These are phyloP conservation scores for Cucurbita maxima DNA, from an alignment of 306 rosid species.

Conservation along the genomic window DNA sequence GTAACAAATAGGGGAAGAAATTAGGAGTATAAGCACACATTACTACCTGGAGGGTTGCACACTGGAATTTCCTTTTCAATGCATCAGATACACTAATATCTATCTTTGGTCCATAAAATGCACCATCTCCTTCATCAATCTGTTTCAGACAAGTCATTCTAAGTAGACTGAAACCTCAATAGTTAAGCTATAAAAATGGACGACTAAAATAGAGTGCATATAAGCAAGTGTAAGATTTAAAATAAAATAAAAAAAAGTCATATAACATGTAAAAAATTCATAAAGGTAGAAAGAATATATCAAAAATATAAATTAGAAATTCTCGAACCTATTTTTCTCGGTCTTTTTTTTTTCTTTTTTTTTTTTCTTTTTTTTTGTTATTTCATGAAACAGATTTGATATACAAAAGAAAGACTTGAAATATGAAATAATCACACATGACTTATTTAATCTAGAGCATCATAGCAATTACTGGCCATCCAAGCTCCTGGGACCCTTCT, in stretches of 20 bases:
- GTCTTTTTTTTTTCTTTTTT: too few species aligned
- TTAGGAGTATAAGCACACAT: neutral
- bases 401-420: neutral
- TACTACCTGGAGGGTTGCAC: conserved; percentile 97
- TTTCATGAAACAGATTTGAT: neutral
- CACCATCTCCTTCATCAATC: conserved; percentile 89
- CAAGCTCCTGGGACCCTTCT: too few species aligned
- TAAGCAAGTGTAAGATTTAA: neutral
- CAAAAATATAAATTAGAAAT: neutral
- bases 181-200: neutral
- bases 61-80: conserved; percentile 69
- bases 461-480: too few species aligned
- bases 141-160: conserved; percentile 13
- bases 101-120: conserved; percentile 91
- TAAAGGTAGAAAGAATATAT: neutral
- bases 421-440: neutral
- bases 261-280: neutral
- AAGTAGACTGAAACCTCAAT: neutral
- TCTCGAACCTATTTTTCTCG: neutral
- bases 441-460: neutral
- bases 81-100: conserved; percentile 92
- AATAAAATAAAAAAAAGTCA: neutral
- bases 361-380: neutral
- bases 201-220: neutral
- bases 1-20: neutral